Evolutionary conservation across 495 filamentous ascomycete genomes (phyloP).

Genomic region (Hyaloscypha bicolor): DNA sequence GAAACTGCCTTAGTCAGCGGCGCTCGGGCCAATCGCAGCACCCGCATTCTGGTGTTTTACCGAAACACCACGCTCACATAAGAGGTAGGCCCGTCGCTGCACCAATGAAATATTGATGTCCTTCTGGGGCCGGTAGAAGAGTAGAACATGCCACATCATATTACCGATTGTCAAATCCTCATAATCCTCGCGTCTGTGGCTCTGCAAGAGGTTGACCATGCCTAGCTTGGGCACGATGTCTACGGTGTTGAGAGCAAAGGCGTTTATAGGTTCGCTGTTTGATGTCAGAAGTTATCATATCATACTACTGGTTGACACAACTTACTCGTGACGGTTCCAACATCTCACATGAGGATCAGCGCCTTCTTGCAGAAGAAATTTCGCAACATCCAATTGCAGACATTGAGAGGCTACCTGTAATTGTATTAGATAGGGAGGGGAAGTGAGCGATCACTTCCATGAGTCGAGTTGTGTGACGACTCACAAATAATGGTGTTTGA

Average conservation of each 20-base stretch:
- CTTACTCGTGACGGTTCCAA: conserved; percentile 6
- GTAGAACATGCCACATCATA: conserved; percentile 1
- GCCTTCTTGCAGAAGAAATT: conserved; percentile 16
- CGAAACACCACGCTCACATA: too few species aligned
- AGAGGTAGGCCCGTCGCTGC: not conserved
- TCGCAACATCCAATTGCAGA: conserved; percentile 10
- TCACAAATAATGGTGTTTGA: conserved; percentile 19
- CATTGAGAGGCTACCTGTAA: conserved; percentile 13
- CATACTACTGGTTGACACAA: not conserved
- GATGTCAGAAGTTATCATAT: not conserved
- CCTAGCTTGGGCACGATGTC: conserved; percentile 12
- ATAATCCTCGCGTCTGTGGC: conserved; percentile 1
- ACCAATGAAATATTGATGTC: not conserved
- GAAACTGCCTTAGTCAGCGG: too few species aligned
- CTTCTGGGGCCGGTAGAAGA: conserved; percentile 15
- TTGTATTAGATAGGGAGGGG: not conserved
- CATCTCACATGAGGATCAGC: conserved; percentile 9
- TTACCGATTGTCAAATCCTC: not conserved
- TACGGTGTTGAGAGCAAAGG: not conserved
- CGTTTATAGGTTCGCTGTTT: conserved; percentile 7
- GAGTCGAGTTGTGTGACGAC: not conserved
- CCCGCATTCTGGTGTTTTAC: too few species aligned
- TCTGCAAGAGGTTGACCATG: conserved; percentile 15
- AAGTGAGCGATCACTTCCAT: too few species aligned
- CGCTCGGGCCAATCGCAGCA: too few species aligned